Evolutionary conservation across 2,329 filamentous ascomycete genomes (phyloP), one percentile per base, ranked within the genome.

Genomic region (Drechmeria coniospora): DNA sequence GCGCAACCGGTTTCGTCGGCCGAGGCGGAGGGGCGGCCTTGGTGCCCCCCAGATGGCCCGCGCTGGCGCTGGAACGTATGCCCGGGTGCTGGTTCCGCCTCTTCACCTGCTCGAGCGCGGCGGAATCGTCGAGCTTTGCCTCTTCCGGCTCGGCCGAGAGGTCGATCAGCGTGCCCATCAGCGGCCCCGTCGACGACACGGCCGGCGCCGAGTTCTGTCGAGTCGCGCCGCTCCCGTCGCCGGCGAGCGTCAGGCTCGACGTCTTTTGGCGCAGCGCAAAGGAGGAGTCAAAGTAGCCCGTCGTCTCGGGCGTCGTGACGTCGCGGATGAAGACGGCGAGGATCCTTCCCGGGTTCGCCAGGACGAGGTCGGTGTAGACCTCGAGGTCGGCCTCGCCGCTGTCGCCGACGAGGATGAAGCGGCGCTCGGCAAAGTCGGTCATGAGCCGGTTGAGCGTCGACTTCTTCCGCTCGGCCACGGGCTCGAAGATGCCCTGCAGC

Each of bases 401-500:
- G 48, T 98, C 90, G 7, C 90, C 90, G 8, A 95, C 79, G 2
- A 98, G 65, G 3, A 98, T 70, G 44, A 98, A 98, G 42, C 73
- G 82, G 24, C 90, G 66, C 27, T 84, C 68, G 0, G 90, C 90
- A 40, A 98, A 98, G 48, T 98, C 92, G 29, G 67, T 63, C 44
- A 95, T 64, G 15, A 98, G 79, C 41, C 75, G 76, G 36, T 92
- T 83, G 2, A 98, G 60, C 0, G 83, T 86, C 1, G 78, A 74
- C 50, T 84, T 87, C 58, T 98, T 98, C 32, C 87, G 66, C 53
- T 98, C 92, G 0, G 87, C 84, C 0, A 94, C 90, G 8, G 90
- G 90, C 51, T 98, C 90, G 42, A 98, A 95, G 22, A 98, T 93
- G 0, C 92, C 90, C 53, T 95, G 87, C 10, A 98, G 63, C 82